These are phyloP conservation scores for Rasamsonia emersonii DNA, from an alignment of 2,329 filamentous ascomycete genomes.

Conservation along the genomic window DNA sequence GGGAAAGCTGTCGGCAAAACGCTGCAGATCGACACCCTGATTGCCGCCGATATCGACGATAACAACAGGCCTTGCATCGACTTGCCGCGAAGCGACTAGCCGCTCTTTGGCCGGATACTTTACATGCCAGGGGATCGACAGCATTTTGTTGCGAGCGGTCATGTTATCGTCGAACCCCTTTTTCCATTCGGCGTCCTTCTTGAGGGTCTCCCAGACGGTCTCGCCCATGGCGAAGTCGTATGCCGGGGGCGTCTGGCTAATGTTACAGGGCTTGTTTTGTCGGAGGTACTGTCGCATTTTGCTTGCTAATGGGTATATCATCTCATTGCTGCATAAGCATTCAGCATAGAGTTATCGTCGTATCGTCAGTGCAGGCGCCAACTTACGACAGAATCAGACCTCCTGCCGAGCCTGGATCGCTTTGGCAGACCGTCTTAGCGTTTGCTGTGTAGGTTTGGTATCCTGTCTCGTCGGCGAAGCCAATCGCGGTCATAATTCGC, in stretches of 20 bases:
- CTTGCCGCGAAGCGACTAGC: not conserved
- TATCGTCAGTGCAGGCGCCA: conserved; percentile 8
- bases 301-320: conserved; percentile 7
- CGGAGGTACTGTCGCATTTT: conserved; percentile 12
- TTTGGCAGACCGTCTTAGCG: conserved; percentile 10
- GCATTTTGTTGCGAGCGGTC: conserved; percentile 5
- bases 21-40: conserved; percentile 2
- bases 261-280: conserved; percentile 5
- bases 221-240: conserved; percentile 5
- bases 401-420: conserved; percentile 11
- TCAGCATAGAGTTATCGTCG: conserved; percentile 6
- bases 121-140: not conserved
- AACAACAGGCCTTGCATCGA: not conserved
- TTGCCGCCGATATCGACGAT: conserved; percentile 4
- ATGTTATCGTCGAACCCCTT: conserved; percentile 14
- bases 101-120: conserved; percentile 1
- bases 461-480: conserved; percentile 10
- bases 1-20: not conserved
- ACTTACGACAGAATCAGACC: conserved; percentile 13
- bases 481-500: conserved; percentile 12
- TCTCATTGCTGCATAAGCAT: conserved; percentile 10
- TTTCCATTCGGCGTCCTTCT: conserved; percentile 12
- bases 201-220: conserved; percentile 11
- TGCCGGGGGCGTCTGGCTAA: not conserved
- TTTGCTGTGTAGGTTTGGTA: conserved; percentile 14